phyloP scores from a whole-genome alignment of 768 basidiomycete species.

The Amyloporia xantha region DNA sequence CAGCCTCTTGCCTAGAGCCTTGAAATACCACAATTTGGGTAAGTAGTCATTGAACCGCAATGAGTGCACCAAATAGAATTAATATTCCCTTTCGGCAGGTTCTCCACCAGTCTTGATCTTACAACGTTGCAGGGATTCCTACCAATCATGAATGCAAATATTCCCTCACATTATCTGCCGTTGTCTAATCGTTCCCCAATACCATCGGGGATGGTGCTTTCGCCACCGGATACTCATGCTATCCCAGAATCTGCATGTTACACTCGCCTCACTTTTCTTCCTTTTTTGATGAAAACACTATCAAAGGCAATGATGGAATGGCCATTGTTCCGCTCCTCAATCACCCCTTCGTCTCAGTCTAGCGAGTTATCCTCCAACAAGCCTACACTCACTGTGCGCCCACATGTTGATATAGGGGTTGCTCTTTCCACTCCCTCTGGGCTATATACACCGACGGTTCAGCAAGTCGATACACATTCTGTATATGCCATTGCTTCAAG shows the following conservation, averaged over 20 bases:
- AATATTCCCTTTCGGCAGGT: slow-evolving; percentile 33
- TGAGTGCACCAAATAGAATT: background rate
- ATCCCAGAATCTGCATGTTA: slow-evolving; percentile 52
- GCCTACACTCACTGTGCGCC: slow-evolving; percentile 67
- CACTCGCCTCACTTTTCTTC: slow-evolving; percentile 71
- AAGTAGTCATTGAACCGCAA: slow-evolving; percentile 14
- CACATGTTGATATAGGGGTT: slow-evolving; percentile 66
- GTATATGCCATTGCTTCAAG: slow-evolving; percentile 57
- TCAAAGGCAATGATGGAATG: slow-evolving; percentile 75
- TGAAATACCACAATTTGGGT: slow-evolving; percentile 83
- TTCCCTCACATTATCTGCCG: slow-evolving; percentile 51
- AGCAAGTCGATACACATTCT: slow-evolving; percentile 43
- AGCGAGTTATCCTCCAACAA: slow-evolving; percentile 29
- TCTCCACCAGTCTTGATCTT: slow-evolving; percentile 69
- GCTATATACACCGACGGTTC: slow-evolving; percentile 74
- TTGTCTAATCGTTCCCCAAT: slow-evolving; percentile 27
- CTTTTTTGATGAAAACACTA: slow-evolving; percentile 78
- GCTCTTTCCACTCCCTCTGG: slow-evolving; percentile 79
- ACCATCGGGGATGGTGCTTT: slow-evolving; percentile 24
- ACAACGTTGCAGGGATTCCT: slow-evolving; percentile 60
- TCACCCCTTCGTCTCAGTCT: slow-evolving; percentile 36
- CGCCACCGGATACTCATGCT: slow-evolving; percentile 33
- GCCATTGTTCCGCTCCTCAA: slow-evolving; percentile 76
- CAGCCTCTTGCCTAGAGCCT: slow-evolving; percentile 55
- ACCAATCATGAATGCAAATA: slow-evolving; percentile 58